A percentile compares a stretch with the other conserved stretches of the same genome.
These are phyloP conservation scores for Poteriospumella lacustris DNA, from an alignment of 108 stramenopile genomes.

Conservation along the genomic window DNA sequence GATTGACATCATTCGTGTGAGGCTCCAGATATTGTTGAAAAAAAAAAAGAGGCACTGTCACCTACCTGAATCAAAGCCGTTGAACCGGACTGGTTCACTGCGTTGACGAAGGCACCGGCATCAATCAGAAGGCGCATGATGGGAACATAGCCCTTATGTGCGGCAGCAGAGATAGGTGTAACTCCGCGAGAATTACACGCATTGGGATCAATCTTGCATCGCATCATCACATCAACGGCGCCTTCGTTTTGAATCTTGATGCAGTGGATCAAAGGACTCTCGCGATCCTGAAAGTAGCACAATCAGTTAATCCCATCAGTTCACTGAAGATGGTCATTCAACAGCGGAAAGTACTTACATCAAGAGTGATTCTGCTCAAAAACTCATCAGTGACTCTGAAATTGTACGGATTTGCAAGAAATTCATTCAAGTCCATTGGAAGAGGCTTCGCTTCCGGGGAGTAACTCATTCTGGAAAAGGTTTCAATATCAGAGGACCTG, in stretches of 20 bases:
- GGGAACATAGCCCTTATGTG: conserved; percentile 44
- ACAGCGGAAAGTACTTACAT: too few relatives aligned
- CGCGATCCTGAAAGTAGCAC: not conserved
- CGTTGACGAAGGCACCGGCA: conserved; percentile 49
- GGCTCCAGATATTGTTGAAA: not conserved
- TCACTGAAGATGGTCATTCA: too few relatives aligned
- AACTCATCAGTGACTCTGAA: too few relatives aligned
- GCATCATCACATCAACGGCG: not conserved
- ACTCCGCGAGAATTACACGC: conserved; percentile 36
- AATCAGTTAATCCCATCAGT: too few relatives aligned
- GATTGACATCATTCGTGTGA: not conserved
- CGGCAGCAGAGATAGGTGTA: conserved; percentile 43
- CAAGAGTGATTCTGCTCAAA: too few relatives aligned
- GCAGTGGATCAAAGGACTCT: not conserved
- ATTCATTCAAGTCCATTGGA: too few relatives aligned
- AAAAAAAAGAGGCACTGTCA: not conserved
- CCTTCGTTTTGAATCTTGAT: not conserved
- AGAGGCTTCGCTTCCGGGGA: too few relatives aligned
- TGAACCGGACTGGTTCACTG: conserved; percentile 61
- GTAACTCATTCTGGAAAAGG: too few relatives aligned
- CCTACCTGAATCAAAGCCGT: conserved; percentile 65
- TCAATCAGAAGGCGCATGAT: conserved; percentile 44
- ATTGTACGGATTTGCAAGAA: too few relatives aligned
- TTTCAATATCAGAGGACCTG: too few relatives aligned
- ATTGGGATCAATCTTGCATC: not conserved